A percentile compares a stretch with the other conserved stretches of the same genome.
Conservation (phyloP, 2,329 filamentous ascomycete species). For the Aspergillus spinulosporus region DNA sequence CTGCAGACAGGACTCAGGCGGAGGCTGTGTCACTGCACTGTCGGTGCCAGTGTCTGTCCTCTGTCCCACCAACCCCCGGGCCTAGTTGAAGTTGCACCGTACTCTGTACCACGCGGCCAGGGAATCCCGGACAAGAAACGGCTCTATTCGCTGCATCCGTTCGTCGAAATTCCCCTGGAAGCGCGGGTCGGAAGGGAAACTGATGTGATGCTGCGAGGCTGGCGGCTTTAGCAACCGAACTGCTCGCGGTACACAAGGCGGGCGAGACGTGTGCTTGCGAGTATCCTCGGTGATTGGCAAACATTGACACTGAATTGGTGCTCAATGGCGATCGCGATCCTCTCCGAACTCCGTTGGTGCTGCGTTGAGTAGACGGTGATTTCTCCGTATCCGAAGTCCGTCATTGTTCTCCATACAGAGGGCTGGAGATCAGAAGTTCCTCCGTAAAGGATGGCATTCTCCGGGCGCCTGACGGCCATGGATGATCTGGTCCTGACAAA, state of each 20-base stretch:
- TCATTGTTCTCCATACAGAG: background rate
- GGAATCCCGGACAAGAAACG: background rate
- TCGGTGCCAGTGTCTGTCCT: background rate
- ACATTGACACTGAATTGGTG: background rate
- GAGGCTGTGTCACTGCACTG: background rate
- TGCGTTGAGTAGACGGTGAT: background rate
- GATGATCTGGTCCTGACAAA: background rate
- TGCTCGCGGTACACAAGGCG: background rate
- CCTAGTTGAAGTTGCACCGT: background rate
- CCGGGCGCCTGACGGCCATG: background rate
- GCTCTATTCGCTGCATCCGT: background rate
- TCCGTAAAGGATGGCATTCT: background rate
- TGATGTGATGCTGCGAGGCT: background rate
- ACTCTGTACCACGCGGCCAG: background rate
- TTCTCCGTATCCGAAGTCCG: background rate
- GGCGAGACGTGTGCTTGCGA: background rate
- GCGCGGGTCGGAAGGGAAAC: background rate
- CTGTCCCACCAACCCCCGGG: background rate
- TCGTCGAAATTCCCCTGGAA: conserved; percentile 12
- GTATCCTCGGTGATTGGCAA: background rate
- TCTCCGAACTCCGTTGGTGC: background rate
- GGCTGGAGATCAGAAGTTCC: background rate
- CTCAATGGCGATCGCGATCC: background rate
- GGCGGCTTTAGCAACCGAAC: background rate
- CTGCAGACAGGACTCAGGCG: background rate